phyloP scores from a whole-genome alignment of 352 stramenopile species.

The Phytophthora meadii region DNA sequence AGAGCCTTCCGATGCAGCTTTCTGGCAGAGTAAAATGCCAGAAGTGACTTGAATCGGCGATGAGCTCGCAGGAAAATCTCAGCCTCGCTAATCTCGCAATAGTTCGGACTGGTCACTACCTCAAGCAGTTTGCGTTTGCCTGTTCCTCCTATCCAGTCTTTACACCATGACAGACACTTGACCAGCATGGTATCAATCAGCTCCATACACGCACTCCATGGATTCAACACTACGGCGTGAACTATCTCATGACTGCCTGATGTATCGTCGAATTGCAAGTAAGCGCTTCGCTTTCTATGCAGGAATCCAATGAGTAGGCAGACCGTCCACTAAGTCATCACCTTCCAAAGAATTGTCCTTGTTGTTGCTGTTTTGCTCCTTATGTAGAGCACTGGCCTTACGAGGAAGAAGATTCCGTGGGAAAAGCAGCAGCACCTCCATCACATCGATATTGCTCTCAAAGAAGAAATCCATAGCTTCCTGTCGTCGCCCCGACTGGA shows the following conservation, averaged over 20 bases:
- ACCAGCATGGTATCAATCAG: constrained; percentile 84
- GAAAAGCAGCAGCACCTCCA: constrained; percentile 75
- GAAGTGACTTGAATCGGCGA: constrained; percentile 58
- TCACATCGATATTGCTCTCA: constrained; percentile 51
- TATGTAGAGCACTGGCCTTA: constrained; percentile 39
- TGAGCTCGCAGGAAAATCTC: constrained; percentile 84
- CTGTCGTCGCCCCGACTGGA: constrained; percentile 34
- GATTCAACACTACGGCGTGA: constrained; percentile 17
- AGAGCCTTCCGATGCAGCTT: constrained; percentile 83
- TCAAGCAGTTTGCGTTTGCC: constrained; percentile 60
- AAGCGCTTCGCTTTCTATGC: constrained; percentile 46
- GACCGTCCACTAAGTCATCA: constrained; percentile 55
- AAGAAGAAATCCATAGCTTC: constrained; percentile 73
- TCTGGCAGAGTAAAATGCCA: constrained; percentile 75
- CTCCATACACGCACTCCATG: constrained; percentile 45
- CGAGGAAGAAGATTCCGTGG: constrained; percentile 76
- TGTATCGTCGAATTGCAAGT: constrained; percentile 22
- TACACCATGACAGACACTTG: too few species aligned
- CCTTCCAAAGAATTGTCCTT: constrained; percentile 41
- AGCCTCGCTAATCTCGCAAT: constrained; percentile 74
- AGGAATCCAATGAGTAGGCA: constrained; percentile 68
- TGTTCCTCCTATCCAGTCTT: constrained; percentile 39
- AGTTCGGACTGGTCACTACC: constrained; percentile 61
- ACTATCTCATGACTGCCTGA: background rate
- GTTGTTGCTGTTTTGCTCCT: constrained; percentile 35